Conservation (phyloP, 2,329 filamentous ascomycete genomes). For the Aspergillus latus region DNA sequence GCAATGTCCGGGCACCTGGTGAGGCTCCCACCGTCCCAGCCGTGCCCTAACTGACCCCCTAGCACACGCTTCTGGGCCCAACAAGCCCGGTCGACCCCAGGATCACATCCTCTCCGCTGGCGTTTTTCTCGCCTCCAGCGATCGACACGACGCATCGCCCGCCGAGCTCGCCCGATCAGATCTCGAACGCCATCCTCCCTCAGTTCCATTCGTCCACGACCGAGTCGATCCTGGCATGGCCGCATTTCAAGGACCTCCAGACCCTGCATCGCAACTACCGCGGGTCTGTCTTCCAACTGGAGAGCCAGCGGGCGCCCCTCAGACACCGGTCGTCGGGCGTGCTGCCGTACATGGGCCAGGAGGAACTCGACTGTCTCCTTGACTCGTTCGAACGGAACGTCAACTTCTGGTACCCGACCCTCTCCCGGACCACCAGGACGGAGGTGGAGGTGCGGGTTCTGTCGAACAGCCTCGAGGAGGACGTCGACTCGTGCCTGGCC, state of each 20-base stretch:
- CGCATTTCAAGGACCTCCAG: slow-evolving; percentile 50
- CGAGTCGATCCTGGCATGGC: slow-evolving; percentile 54
- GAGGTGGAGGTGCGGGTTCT: slow-evolving; percentile 35
- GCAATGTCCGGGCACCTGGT: slow-evolving; percentile 48
- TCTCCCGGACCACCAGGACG: slow-evolving; percentile 44
- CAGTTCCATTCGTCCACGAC: slow-evolving; percentile 54
- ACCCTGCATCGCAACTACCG: slow-evolving; percentile 45
- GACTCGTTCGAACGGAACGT: slow-evolving; percentile 48
- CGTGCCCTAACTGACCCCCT: not conserved
- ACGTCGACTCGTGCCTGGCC: slow-evolving; percentile 44
- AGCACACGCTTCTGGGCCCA: slow-evolving; percentile 12
- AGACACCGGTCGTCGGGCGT: slow-evolving; percentile 26
- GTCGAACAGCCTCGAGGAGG: slow-evolving; percentile 40
- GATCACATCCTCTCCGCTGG: slow-evolving; percentile 15
- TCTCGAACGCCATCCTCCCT: slow-evolving; percentile 49
- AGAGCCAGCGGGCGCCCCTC: slow-evolving; percentile 44
- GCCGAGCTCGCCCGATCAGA: slow-evolving; percentile 31
- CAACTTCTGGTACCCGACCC: slow-evolving; percentile 57
- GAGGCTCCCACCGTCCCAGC: not conserved
- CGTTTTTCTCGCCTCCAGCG: slow-evolving; percentile 16
- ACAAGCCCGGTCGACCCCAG: slow-evolving; percentile 9
- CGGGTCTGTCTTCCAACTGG: slow-evolving; percentile 50
- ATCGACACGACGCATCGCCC: slow-evolving; percentile 23
- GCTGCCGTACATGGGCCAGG: slow-evolving; percentile 45
- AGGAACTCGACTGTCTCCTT: slow-evolving; percentile 46